Conservation (phyloP, 1,139 yeast genomes). For the Scheffersomyces insectosa region DNA sequence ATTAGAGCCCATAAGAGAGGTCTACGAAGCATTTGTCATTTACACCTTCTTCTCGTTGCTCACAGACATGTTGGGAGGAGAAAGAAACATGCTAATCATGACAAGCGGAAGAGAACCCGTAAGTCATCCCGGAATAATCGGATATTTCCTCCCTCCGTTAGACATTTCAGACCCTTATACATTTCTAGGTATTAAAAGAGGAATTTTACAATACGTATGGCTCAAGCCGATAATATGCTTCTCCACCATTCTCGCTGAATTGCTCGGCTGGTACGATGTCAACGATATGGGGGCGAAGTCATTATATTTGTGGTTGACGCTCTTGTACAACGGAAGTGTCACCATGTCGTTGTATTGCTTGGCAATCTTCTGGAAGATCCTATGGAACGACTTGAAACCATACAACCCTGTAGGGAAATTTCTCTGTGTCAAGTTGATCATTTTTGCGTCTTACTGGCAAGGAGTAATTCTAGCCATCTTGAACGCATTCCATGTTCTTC, state of each 20-base stretch:
- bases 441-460: conserved; percentile 98
- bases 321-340: conserved; percentile 78
- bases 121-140: conserved; percentile 64
- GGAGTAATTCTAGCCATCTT: conserved; percentile 70
- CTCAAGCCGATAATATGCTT: conserved; percentile 78
- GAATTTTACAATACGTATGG: conserved; percentile 94
- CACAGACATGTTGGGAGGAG: conserved; percentile 89
- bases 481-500: conserved; percentile 54
- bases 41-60: conserved; percentile 87
- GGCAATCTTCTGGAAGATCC: conserved; percentile 90
- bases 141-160: conserved; percentile 50
- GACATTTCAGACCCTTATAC: conserved; percentile 88
- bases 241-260: conserved; percentile 52
- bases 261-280: conserved; percentile 50
- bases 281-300: conserved; percentile 52
- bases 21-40: conserved; percentile 94
- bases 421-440: conserved; percentile 86
- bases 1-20: conserved; percentile 79
- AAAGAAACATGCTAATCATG: conserved; percentile 71
- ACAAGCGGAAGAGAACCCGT: conserved; percentile 78
- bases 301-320: conserved; percentile 64
- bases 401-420: conserved; percentile 92
- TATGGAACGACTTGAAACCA: conserved; percentile 72
- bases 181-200: conserved; percentile 75
- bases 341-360: conserved; percentile 79